Percentiles rank a stretch among this genome's conserved stretches.
Evolutionary conservation across 176 grass and related monocot genomes (phyloP).

Genomic region (Pharus latifolius): DNA sequence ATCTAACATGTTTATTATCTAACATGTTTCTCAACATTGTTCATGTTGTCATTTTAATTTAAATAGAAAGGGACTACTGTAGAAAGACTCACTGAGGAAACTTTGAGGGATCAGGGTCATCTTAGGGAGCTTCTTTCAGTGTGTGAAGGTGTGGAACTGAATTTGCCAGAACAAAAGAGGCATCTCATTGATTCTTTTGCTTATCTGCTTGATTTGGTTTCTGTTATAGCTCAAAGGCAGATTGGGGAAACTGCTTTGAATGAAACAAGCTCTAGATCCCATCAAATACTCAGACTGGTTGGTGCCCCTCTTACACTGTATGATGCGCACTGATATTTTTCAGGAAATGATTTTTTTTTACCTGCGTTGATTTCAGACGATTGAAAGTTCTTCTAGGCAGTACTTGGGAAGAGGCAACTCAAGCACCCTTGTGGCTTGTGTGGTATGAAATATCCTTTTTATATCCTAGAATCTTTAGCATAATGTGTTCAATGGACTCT

Average conservation of each 20-base stretch:
- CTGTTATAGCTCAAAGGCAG: constrained; percentile 72
- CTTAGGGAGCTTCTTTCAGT: constrained; percentile 64
- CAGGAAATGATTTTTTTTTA: constrained; percentile 1
- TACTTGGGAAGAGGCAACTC: constrained; percentile 53
- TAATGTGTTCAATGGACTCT: neutral
- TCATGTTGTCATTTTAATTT: constrained; percentile 20
- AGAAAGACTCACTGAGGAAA: constrained; percentile 88
- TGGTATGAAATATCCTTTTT: constrained; percentile 42
- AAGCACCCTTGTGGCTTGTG: constrained; percentile 69
- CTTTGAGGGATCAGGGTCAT: constrained; percentile 56
- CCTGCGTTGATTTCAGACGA: constrained; percentile 51
- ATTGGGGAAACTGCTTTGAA: constrained; percentile 90
- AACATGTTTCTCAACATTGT: neutral
- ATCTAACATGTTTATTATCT: neutral
- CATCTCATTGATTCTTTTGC: neutral
- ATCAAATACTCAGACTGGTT: constrained; percentile 99
- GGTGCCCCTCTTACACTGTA: constrained; percentile 3
- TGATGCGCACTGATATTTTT: neutral
- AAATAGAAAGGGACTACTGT: constrained; percentile 88
- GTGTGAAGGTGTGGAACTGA: constrained; percentile 59
- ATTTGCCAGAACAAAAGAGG: neutral
- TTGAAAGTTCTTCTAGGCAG: constrained; percentile 68
- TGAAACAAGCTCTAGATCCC: constrained; percentile 91
- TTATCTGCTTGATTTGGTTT: constrained; percentile 23
- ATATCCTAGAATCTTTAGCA: neutral